Evolutionary conservation across 2,329 filamentous ascomycete genomes (phyloP), one percentile per base, ranked within the genome.

Genomic region (Aureobasidium sp.): DNA sequence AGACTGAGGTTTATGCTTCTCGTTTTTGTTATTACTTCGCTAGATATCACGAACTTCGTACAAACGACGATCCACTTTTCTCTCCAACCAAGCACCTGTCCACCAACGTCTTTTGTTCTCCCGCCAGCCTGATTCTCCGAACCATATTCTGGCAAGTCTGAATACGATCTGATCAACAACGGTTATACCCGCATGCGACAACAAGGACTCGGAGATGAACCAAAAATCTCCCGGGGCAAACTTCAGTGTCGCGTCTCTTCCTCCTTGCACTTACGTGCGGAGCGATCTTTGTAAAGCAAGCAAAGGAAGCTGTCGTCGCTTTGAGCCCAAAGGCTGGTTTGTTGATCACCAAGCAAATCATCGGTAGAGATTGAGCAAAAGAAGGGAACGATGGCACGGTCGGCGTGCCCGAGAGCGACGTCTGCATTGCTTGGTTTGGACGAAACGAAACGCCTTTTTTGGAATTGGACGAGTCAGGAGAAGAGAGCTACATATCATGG

Each of bases 391-490:
- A 35, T 29, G 33, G 49, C 49, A 38, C 7, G 21, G 27, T 51
- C 49, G 49, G 49, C 15, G 49, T n/a, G 49, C 21, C 49, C 49
- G 49, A 51, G 49, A 51, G 49, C 49, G 49, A 51, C 49, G 8
- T 25, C 33, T n/a, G 15, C 17, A 33, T 51, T 42, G 8, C 37
- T 42, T 21, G 23, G 17, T 42, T 54, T 40, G 35, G 35, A 53
- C 37, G 23, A 11, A 19, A 33, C n/a, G 1, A 27, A 47, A 47
- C 31, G 33, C 35, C n/a, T 21, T 23, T 35, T 35, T 3, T 3
- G 10, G 6, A 25, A 19, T 27, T 27, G 49, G 50, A 54, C 35
- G 25, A 54, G 50, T 42, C 9, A 31, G 37, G 10, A 31, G 35
- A n/a, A 10, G 23, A 40, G 35, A 15, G 25, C 50, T 54, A 31